A percentile compares a stretch with the other conserved stretches of the same genome.
Evolutionary conservation across 1,284 basidiomycete species (phyloP).

Genomic region (Anthracocystis walkeri): DNA sequence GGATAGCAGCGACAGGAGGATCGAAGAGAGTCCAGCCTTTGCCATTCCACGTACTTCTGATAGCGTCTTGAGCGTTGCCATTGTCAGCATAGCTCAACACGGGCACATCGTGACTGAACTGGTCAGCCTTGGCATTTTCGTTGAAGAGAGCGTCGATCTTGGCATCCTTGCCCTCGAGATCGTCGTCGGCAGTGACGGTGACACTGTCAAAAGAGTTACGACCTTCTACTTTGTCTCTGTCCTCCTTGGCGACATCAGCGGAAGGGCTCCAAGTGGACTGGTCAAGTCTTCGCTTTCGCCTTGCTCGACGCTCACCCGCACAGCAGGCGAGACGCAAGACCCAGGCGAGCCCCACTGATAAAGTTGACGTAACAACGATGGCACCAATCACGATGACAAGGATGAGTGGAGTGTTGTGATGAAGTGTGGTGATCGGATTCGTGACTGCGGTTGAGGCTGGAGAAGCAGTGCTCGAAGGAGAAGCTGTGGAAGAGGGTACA

Average conservation of each 20-base stretch:
- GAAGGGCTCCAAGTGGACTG: slow-evolving; percentile 32
- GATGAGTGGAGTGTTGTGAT: slow-evolving; percentile 47
- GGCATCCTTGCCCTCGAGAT: slow-evolving; percentile 29
- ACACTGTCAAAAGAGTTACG: slow-evolving; percentile 32
- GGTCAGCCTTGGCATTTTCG: neutral
- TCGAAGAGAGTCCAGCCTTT: slow-evolving; percentile 47
- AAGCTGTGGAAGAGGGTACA: neutral
- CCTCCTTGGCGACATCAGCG: neutral
- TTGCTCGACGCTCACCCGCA: slow-evolving; percentile 22
- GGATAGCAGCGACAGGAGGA: slow-evolving; percentile 22
- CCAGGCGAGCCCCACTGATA: slow-evolving; percentile 51
- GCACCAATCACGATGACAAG: slow-evolving; percentile 51
- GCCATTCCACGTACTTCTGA: slow-evolving; percentile 39
- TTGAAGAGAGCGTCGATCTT: slow-evolving; percentile 28
- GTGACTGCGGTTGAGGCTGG: slow-evolving; percentile 12
- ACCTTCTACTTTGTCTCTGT: slow-evolving; percentile 1
- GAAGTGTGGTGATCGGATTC: slow-evolving; percentile 25
- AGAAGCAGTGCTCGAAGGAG: slow-evolving; percentile 8
- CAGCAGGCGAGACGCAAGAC: slow-evolving; percentile 40
- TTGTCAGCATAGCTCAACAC: slow-evolving; percentile 19
- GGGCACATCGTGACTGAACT: slow-evolving; percentile 10
- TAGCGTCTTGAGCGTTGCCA: slow-evolving; percentile 6
- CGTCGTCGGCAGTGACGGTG: slow-evolving; percentile 25
- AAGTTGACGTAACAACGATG: slow-evolving; percentile 37
- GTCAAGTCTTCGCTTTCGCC: slow-evolving; percentile 28